Evolutionary conservation across 495 filamentous ascomycete genomes (phyloP).

Genomic region (Aspergillus sclerotioniger): DNA sequence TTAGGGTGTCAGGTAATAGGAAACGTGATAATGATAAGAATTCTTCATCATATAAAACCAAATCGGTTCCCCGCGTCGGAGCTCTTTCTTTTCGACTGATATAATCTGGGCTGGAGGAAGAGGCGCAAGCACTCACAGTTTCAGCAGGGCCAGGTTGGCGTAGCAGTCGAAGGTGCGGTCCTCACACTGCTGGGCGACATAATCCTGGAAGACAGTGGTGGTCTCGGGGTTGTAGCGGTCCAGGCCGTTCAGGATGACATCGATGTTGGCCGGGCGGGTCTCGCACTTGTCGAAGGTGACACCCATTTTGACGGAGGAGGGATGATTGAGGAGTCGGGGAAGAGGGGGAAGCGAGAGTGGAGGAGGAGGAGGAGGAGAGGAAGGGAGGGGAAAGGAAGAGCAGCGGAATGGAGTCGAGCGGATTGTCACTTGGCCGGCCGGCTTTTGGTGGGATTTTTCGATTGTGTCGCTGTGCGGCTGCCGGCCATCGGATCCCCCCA

Average conservation of each 20-base stretch:
- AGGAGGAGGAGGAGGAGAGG: not conserved
- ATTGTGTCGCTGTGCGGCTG: conserved; percentile 37
- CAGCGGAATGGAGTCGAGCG: conserved; percentile 28
- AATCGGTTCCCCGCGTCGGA: conserved; percentile 8
- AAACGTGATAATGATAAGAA: conserved; percentile 70
- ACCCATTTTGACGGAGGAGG: conserved; percentile 37
- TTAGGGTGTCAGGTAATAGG: conserved; percentile 87
- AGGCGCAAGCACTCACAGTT: conserved; percentile 73
- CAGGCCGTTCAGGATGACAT: conserved; percentile 84
- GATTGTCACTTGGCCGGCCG: conserved; percentile 17
- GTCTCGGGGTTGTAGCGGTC: conserved; percentile 99
- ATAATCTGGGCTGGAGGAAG: not conserved
- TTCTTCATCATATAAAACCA: conserved; percentile 61
- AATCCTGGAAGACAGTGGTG: conserved; percentile 89
- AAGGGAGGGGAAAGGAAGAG: conserved; percentile 10
- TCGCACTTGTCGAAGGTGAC: conserved; percentile 56
- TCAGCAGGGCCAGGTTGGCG: conserved; percentile 91
- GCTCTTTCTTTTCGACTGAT: not conserved
- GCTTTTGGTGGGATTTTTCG: conserved; percentile 43
- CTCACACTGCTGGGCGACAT: conserved; percentile 93
- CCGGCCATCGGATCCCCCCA: conserved; percentile 10
- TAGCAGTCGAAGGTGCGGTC: conserved; percentile 90
- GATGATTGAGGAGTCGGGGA: not conserved
- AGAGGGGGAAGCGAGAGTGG: conserved; percentile 1
- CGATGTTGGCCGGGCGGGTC: conserved; percentile 82